Evolutionary conservation across 371 early-diverging fungal species (phyloP).

Genomic region (Mortierella sp.): DNA sequence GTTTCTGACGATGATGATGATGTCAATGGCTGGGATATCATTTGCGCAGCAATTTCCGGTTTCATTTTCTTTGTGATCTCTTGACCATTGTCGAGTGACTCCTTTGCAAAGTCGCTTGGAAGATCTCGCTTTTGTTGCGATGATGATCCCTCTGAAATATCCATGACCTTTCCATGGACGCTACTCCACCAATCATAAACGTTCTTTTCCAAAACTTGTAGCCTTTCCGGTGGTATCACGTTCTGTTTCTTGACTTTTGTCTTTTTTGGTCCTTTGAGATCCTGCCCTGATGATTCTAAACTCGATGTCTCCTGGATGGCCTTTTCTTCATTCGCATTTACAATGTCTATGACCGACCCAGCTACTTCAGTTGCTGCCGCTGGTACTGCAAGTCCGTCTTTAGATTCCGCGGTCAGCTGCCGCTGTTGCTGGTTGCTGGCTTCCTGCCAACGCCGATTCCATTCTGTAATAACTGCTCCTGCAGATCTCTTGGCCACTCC

Average conservation of each 20-base stretch:
- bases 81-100: neutral
- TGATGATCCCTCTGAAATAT: neutral
- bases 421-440: neutral
- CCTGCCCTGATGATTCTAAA: neutral
- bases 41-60: neutral
- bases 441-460: slow-evolving; percentile 39
- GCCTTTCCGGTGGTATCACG: slow-evolving; percentile 30
- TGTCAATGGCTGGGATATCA: too few relatives aligned
- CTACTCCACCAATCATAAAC: slow-evolving; percentile 36
- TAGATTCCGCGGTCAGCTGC: neutral
- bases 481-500: slow-evolving; percentile 48
- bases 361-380: too few relatives aligned
- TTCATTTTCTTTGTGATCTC: slow-evolving; percentile 11
- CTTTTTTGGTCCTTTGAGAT: slow-evolving; percentile 15
- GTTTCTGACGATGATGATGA: neutral
- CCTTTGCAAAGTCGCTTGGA: neutral
- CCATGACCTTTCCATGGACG: neutral
- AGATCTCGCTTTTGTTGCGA: slow-evolving; percentile 10
- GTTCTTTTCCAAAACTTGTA: slow-evolving; percentile 24
- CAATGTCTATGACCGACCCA: too few relatives aligned
- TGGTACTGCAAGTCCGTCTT: too few relatives aligned
- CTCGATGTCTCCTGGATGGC: neutral
- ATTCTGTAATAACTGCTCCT: slow-evolving; percentile 42
- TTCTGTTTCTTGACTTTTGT: slow-evolving; percentile 21
- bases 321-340: neutral